Conservation (phyloP, 176 grass and related monocot species). For the Phoenix roebelenii region DNA sequence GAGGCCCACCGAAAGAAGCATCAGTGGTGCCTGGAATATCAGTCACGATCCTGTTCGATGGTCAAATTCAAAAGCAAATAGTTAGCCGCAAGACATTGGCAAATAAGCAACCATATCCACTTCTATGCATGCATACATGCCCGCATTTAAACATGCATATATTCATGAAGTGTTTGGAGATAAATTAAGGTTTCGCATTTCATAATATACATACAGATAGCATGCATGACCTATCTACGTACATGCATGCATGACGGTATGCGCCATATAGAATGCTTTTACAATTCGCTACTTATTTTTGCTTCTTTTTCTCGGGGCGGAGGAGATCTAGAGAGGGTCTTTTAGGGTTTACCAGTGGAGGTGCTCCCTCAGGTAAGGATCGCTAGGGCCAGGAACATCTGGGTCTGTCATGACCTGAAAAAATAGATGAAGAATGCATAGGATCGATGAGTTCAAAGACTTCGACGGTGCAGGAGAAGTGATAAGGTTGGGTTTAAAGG, state of each 20-base stretch:
- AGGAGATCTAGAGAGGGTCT: background rate
- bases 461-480: background rate
- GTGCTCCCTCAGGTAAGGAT: conserved; percentile 86
- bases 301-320: no score
- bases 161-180: no score
- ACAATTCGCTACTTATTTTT: no score
- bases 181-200: no score
- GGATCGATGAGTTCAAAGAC: background rate
- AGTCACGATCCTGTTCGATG: conserved; percentile 62
- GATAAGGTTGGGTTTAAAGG: background rate
- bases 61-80: conserved; percentile 18
- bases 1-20: conserved; percentile 63
- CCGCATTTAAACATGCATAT: no score
- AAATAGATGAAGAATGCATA: conserved; percentile 4
- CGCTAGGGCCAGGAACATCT: conserved; percentile 89
- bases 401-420: conserved; percentile 88
- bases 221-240: no score
- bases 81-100: conserved; percentile 18
- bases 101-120: no score
- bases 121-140: no score
- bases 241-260: background rate
- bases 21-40: conserved; percentile 92
- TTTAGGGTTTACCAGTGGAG: conserved; percentile 54
- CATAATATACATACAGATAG: no score
- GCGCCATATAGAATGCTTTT: background rate